Conservation (phyloP, 495 filamentous ascomycete species). For the Hypoxylon trugodes region DNA sequence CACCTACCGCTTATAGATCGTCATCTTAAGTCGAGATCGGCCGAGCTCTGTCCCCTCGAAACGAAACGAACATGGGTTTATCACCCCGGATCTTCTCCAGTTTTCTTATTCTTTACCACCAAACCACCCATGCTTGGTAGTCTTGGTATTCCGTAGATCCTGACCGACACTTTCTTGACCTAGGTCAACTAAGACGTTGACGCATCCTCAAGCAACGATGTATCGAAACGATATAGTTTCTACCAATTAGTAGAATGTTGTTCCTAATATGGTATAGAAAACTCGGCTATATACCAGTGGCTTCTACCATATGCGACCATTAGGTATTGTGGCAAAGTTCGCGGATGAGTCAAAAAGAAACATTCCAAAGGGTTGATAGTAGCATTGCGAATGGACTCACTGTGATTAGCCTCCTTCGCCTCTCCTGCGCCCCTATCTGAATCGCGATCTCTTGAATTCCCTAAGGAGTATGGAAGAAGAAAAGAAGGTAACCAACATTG, state of each 20-base stretch:
- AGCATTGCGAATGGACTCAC: conserved; percentile 25
- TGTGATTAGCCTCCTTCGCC: conserved; percentile 18
- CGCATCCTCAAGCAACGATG: conserved; percentile 30
- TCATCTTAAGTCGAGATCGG: conserved; percentile 23
- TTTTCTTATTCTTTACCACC: conserved; percentile 27
- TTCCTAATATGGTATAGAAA: conserved; percentile 7
- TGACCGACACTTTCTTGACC: conserved; percentile 36
- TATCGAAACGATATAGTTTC: neutral
- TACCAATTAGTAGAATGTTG: conserved; percentile 16
- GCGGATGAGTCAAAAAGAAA: conserved; percentile 14
- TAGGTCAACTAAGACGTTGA: conserved; percentile 40
- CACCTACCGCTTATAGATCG: no score
- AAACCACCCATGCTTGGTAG: neutral
- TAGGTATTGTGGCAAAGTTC: conserved; percentile 19
- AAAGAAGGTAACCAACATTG: neutral
- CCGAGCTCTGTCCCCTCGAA: conserved; percentile 21
- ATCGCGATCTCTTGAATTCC: neutral
- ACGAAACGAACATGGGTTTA: conserved; percentile 36
- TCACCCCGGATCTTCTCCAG: conserved; percentile 32
- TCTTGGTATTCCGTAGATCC: no score
- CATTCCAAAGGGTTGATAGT: conserved; percentile 15
- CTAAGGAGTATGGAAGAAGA: neutral
- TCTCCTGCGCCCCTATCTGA: conserved; percentile 15
- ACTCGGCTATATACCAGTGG: neutral
- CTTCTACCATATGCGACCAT: conserved; percentile 5